A percentile compares a stretch with the other conserved stretches of the same genome.
These are phyloP conservation scores for Eudorina sp. DNA, from an alignment of 139 green algal species.

Conservation along the genomic window DNA sequence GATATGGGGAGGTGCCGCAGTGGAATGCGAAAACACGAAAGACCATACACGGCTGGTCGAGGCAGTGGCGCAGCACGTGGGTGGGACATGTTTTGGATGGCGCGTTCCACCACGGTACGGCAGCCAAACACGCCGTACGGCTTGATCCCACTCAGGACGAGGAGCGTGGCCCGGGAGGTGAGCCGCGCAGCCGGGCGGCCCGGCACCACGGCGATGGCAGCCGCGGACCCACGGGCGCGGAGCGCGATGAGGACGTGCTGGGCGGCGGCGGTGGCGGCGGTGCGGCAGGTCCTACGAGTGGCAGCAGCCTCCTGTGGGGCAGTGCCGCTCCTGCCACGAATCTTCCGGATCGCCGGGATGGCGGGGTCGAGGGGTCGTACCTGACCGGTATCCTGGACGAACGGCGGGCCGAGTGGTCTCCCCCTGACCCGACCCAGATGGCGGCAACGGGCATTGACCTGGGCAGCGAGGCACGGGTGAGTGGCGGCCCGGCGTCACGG, in stretches of 20 bases:
- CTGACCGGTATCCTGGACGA: not conserved
- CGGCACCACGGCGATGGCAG: conserved; percentile 19
- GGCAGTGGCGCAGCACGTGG: too few species aligned
- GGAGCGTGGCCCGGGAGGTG: not conserved
- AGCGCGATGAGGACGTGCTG: not conserved
- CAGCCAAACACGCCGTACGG: too few species aligned
- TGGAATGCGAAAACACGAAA: too few species aligned
- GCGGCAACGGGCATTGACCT: not conserved
- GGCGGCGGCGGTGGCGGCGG: not conserved
- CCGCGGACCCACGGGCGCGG: conserved; percentile 16
- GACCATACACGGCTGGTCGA: too few species aligned
- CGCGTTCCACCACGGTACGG: too few species aligned
- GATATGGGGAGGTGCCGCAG: too few species aligned
- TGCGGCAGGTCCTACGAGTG: not conserved
- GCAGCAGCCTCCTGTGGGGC: not conserved
- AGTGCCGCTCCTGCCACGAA: not conserved
- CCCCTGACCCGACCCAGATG: not conserved
- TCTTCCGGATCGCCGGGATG: not conserved
- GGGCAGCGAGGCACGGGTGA: conserved; percentile 17
- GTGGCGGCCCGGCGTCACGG: not conserved
- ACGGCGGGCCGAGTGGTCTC: not conserved
- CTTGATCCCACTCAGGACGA: too few species aligned
- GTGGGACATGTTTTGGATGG: too few species aligned
- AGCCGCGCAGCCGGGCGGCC: not conserved
- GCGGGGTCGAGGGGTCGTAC: not conserved